Evolutionary conservation across 139 green algal species (phyloP).

Genomic region (Chlamydomonas sp.): DNA sequence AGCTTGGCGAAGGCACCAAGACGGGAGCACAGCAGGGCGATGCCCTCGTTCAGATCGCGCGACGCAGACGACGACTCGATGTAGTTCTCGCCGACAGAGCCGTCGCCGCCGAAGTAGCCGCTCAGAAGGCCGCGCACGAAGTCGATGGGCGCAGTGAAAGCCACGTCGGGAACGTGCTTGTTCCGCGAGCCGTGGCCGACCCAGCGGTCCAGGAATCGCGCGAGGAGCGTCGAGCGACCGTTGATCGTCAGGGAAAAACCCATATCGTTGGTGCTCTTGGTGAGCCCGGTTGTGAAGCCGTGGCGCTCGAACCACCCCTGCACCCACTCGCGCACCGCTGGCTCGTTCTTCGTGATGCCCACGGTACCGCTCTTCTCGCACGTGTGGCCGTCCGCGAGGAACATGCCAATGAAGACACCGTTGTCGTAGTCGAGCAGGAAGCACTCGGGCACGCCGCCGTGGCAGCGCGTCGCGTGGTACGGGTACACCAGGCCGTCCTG

Average conservation of each 20-base stretch:
- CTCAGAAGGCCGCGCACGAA: slow-evolving; percentile 12
- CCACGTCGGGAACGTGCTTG: slow-evolving; percentile 12
- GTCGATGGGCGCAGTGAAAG: neutral
- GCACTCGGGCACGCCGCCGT: neutral
- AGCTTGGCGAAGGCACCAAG: slow-evolving; percentile 11
- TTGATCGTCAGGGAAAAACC: neutral
- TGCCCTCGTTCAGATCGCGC: neutral
- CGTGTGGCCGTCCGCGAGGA: slow-evolving; percentile 10
- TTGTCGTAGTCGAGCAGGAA: slow-evolving; percentile 7
- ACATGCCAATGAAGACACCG: slow-evolving; percentile 11
- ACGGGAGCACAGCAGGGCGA: slow-evolving; percentile 9
- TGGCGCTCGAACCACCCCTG: neutral
- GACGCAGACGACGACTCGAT: neutral
- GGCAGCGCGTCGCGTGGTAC: neutral
- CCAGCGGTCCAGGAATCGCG: no score
- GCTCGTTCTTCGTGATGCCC: neutral
- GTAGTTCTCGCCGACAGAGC: neutral
- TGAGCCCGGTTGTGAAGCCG: neutral
- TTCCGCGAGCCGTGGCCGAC: no score
- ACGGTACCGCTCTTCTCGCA: neutral
- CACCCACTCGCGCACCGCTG: neutral
- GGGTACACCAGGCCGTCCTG: slow-evolving; percentile 9
- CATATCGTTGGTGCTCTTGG: neutral
- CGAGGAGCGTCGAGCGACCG: neutral
- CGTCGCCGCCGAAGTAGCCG: slow-evolving; percentile 15